Conservation (phyloP, 441 rosid genomes). For the Raphanus hybrid region DNA sequence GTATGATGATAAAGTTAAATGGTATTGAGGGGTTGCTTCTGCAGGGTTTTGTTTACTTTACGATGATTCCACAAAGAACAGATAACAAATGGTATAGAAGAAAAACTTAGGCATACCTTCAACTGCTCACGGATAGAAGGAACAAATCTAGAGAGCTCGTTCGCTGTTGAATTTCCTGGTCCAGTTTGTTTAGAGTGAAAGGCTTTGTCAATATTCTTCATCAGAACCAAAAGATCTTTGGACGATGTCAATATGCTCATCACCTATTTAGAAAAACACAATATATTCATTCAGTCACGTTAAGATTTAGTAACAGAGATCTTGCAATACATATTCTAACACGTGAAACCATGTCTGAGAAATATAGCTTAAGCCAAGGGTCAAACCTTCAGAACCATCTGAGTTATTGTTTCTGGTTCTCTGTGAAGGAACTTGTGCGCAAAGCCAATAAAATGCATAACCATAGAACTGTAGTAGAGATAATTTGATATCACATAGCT, state of each 20-base stretch:
- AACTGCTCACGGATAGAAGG: conserved; percentile 78
- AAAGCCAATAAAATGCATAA: conserved; percentile 92
- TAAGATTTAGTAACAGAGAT: conserved; percentile 14
- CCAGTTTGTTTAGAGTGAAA: conserved; percentile 69
- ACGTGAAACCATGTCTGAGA: neutral
- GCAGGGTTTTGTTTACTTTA: neutral
- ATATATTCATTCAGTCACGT: conserved; percentile 16
- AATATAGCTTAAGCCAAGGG: conserved; percentile 26
- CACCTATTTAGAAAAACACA: conserved; percentile 52
- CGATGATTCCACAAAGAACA: neutral
- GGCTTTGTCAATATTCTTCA: conserved; percentile 67
- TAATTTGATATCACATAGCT: conserved; percentile 82
- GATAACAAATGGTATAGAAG: neutral
- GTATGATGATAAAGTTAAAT: conserved; percentile 1
- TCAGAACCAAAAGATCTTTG: conserved; percentile 66
- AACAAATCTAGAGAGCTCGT: conserved; percentile 56
- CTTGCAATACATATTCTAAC: conserved; percentile 19
- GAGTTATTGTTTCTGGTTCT: conserved; percentile 73
- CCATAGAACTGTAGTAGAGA: conserved; percentile 80
- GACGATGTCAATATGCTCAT: conserved; percentile 68
- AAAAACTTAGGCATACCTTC: conserved; percentile 53
- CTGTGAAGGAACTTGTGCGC: conserved; percentile 95
- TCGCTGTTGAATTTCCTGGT: conserved; percentile 55
- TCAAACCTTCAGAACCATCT: conserved; percentile 89
- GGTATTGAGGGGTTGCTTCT: no score